A percentile compares a stretch with the other conserved stretches of the same genome.
Conservation (phyloP, 495 filamentous ascomycete species). For the Lasiosphaeria miniovina region DNA sequence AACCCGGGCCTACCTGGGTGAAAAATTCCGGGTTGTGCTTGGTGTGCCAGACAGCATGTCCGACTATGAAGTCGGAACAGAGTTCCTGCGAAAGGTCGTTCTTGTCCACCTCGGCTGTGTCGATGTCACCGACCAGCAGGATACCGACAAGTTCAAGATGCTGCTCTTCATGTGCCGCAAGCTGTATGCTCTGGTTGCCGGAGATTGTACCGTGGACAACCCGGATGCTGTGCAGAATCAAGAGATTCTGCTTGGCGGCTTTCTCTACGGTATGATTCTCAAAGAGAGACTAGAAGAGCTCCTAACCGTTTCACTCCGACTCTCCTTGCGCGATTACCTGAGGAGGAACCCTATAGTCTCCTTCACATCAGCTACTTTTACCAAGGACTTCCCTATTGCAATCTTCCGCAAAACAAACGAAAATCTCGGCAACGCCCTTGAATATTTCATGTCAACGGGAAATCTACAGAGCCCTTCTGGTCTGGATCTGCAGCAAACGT, state of each 20-base stretch:
- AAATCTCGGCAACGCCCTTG: slow-evolving; percentile 78
- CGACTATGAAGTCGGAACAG: slow-evolving; percentile 81
- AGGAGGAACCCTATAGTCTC: slow-evolving; percentile 56
- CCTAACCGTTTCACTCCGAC: slow-evolving; percentile 60
- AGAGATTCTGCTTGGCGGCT: slow-evolving; percentile 87
- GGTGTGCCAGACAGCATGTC: slow-evolving; percentile 74
- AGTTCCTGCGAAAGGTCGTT: slow-evolving; percentile 86
- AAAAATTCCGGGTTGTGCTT: slow-evolving; percentile 84
- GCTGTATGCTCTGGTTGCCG: slow-evolving; percentile 85
- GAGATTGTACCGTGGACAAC: slow-evolving; percentile 90
- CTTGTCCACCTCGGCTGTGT: slow-evolving; percentile 83
- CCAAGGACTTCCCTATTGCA: slow-evolving; percentile 71
- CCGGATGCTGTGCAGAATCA: slow-evolving; percentile 94
- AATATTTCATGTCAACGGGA: slow-evolving; percentile 95
- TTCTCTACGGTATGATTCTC: slow-evolving; percentile 89
- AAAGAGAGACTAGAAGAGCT: slow-evolving; percentile 93
- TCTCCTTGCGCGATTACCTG: slow-evolving; percentile 66
- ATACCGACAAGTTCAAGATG: slow-evolving; percentile 91
- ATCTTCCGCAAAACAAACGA: slow-evolving; percentile 79
- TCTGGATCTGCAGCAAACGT: slow-evolving; percentile 88
- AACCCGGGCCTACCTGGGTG: slow-evolving; percentile 78
- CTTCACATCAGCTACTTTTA: slow-evolving; percentile 69
- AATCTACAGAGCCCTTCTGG: slow-evolving; percentile 88
- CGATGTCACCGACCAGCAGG: slow-evolving; percentile 74
- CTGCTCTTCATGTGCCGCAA: slow-evolving; percentile 95